Evolutionary conservation across 805 yeast species (phyloP), one percentile per base, ranked within the genome.

Genomic region (Saccharomycopsis babjevae): DNA sequence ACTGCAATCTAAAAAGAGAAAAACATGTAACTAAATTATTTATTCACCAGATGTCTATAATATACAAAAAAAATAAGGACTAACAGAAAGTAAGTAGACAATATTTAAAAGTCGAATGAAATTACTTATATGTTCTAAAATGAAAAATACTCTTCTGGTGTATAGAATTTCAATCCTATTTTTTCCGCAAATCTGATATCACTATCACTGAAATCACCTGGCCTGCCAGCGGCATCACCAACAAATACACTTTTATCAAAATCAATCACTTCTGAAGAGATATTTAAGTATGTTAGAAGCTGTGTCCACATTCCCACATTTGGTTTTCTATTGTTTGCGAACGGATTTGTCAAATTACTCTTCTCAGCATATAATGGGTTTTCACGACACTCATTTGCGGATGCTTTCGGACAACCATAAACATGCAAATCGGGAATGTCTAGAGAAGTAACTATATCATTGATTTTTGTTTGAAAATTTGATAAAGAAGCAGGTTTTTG

Each of bases 201-300:
- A 57, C 88, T 81, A 66, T 88, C 91, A 76, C 93, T 88, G 69
- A 86, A 88, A 71, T 93, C 98, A 0, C 68, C 71, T 1, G 69
- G 68, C 58, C 98, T 76, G 0, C 98, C 99, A 6, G 97, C 98
- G 0, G 98, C 98, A 74, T 93, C 99, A 5, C 99, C 99, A n/a
- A 91, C 92, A 70, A 74, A 93, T 59, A 84, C 76, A 57, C 89
- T 81, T 11, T 72, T 65, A 0, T 69, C 72, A 57, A 69, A 57
- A 66, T 83, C 84, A 1, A 83, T 66, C 2, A 68, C 66, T 0
- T 56, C 56, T 2, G 52, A 25, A 1, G 46, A 8, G 11, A 57
- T n/a, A 32, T 67, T 61, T 15, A 82, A 62, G 66, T 80, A 84
- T 16, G 70, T 66, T 6, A 67, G 62, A 39, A 88, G 74, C 57